Evolutionary conservation across 441 rosid genomes (phyloP).

Genomic region (Erodium texanum): DNA sequence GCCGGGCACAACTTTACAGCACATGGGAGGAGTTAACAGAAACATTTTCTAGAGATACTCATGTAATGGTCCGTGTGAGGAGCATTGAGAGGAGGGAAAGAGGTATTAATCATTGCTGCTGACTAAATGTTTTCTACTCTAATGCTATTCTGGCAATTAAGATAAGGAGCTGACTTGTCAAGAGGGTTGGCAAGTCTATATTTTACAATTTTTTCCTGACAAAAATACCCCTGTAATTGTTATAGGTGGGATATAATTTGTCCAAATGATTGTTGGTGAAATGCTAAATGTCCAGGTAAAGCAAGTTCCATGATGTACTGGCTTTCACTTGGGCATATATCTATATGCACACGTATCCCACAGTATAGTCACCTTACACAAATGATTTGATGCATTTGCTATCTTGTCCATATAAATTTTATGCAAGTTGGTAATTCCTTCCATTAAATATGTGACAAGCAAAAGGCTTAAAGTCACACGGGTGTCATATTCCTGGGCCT

Average conservation of each 20-base stretch:
- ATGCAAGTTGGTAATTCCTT: no score
- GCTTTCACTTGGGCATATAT: not conserved
- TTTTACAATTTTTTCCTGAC: not conserved
- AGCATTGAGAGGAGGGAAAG: constrained; percentile 79
- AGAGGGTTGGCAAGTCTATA: not conserved
- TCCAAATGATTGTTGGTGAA: not conserved
- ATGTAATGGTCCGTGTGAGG: constrained; percentile 64
- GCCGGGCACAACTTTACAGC: constrained; percentile 93
- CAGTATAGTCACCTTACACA: no score
- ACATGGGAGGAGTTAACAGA: constrained; percentile 88
- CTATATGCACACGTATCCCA: no score
- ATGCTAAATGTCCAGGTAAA: not conserved
- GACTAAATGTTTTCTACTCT: not conserved
- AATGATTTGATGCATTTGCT: no score
- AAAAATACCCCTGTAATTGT: not conserved
- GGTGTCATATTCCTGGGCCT: no score
- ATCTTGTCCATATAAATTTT: no score
- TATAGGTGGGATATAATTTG: not conserved
- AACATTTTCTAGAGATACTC: constrained; percentile 48
- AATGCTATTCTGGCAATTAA: not conserved
- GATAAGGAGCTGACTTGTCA: not conserved
- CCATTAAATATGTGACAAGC: no score
- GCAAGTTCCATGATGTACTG: not conserved
- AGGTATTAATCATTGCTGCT: constrained; percentile 31
- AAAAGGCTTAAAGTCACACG: no score